A percentile compares a stretch with the other conserved stretches of the same genome.
Evolutionary conservation across 2,329 filamentous ascomycete genomes (phyloP).

Genomic region (Penicillium verrucosum): DNA sequence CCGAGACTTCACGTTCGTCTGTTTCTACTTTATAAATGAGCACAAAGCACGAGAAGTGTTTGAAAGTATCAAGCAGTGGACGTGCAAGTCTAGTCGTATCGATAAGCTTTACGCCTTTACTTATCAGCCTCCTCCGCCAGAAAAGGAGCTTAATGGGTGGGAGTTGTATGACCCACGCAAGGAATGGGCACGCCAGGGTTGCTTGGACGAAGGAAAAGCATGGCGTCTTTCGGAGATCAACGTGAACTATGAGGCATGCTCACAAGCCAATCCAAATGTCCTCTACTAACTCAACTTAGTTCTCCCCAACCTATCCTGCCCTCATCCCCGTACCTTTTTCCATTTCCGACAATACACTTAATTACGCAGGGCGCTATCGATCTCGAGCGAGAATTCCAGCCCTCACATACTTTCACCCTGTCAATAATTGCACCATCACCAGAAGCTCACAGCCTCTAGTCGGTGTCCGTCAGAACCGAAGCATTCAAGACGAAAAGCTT

Average conservation of each 20-base stretch:
- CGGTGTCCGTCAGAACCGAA: conserved; percentile 81
- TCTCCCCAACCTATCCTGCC: conserved; percentile 88
- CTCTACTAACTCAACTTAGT: conserved; percentile 45
- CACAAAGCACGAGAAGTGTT: conserved; percentile 76
- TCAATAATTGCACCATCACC: conserved; percentile 96
- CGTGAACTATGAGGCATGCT: conserved; percentile 66
- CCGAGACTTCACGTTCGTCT: conserved; percentile 90
- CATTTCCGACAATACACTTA: conserved; percentile 96
- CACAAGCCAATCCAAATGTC: background rate
- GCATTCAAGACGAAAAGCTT: conserved; percentile 91
- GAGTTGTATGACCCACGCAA: conserved; percentile 76
- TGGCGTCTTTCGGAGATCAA: conserved; percentile 94
- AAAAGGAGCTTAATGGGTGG: conserved; percentile 77
- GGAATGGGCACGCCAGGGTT: conserved; percentile 84
- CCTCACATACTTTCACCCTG: conserved; percentile 88
- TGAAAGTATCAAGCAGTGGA: conserved; percentile 76
- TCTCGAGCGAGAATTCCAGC: conserved; percentile 85
- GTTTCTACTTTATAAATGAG: conserved; percentile 79
- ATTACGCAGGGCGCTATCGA: conserved; percentile 85
- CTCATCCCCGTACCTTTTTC: conserved; percentile 78
- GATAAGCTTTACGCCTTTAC: conserved; percentile 90
- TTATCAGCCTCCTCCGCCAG: conserved; percentile 71
- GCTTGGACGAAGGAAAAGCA: conserved; percentile 73
- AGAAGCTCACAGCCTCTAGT: conserved; percentile 89
- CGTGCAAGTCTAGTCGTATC: conserved; percentile 76